These are phyloP conservation scores for Rutstroemia sp. DNA, from an alignment of 2,329 filamentous ascomycete species.

Conservation along the genomic window DNA sequence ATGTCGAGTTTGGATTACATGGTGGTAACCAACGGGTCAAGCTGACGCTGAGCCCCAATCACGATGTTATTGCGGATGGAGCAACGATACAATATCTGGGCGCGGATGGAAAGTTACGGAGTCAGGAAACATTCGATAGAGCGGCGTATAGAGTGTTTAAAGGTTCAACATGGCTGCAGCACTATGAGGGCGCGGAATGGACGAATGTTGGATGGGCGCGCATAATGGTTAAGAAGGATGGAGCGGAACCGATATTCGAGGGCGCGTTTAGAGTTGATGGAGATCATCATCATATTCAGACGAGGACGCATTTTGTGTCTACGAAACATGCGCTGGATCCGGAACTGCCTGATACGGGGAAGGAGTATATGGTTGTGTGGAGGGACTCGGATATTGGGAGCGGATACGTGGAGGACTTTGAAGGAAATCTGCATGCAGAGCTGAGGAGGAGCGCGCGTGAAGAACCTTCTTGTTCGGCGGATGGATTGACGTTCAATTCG, in stretches of 20 bases:
- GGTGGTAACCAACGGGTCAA: conserved; percentile 62
- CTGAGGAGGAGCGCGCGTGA: conserved; percentile 25
- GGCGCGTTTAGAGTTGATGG: conserved; percentile 77
- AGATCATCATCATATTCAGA: conserved; percentile 81
- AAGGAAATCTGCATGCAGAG: conserved; percentile 43
- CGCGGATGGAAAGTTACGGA: conserved; percentile 59
- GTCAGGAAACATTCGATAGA: conserved; percentile 63
- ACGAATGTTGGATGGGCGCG: conserved; percentile 80
- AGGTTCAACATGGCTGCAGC: conserved; percentile 66
- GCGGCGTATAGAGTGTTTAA: conserved; percentile 76
- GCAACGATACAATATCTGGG: conserved; percentile 68
- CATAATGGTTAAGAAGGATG: conserved; percentile 71
- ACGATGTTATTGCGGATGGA: conserved; percentile 76
- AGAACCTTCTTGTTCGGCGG: conserved; percentile 58
- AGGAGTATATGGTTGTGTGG: conserved; percentile 85
- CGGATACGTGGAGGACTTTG: conserved; percentile 31
- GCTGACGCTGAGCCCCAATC: conserved; percentile 78
- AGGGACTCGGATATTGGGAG: conserved; percentile 73
- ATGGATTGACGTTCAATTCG: conserved; percentile 74
- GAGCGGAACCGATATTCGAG: conserved; percentile 73
- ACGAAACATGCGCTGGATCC: conserved; percentile 70
- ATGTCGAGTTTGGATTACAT: conserved; percentile 73
- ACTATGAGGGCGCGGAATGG: conserved; percentile 57
- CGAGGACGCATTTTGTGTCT: conserved; percentile 63
- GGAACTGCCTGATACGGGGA: conserved; percentile 39